A percentile compares a stretch with the other conserved stretches of the same genome.
These are phyloP conservation scores for Trametes cubensis DNA, from an alignment of 768 basidiomycete species.

Conservation along the genomic window DNA sequence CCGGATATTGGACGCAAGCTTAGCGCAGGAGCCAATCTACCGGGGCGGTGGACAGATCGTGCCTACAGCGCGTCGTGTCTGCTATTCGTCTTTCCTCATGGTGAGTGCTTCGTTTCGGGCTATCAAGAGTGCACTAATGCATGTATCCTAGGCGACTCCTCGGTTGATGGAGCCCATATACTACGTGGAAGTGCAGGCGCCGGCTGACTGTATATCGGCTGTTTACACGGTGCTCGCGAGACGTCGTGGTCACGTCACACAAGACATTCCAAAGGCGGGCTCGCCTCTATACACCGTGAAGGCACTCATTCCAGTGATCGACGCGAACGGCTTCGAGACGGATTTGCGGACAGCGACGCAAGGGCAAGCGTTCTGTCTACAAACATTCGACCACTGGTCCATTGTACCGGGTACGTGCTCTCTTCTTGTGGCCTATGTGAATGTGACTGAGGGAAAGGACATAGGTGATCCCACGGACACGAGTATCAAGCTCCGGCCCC, in stretches of 20 bases:
- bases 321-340: conserved; percentile 98
- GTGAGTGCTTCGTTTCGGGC: conserved; percentile 47
- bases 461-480: conserved; percentile 97
- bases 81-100: conserved; percentile 99
- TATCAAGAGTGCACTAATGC: conserved; percentile 3
- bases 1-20: conserved; percentile 87
- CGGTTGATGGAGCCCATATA: conserved; percentile 97
- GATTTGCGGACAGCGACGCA: conserved; percentile 97
- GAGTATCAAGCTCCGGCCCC: conserved; percentile 90
- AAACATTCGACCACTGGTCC: conserved; percentile 98
- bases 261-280: conserved; percentile 97
- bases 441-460: conserved; percentile 24
- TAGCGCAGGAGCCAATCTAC: conserved; percentile 96
- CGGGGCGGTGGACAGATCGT: conserved; percentile 98
- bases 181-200: conserved; percentile 99
- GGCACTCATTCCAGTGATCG: conserved; percentile 96
- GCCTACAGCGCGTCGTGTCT: conserved; percentile 96
- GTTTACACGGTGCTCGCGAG: conserved; percentile 99
- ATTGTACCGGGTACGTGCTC: conserved; percentile 84
- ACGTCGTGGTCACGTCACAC: conserved; percentile 97
- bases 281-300: conserved; percentile 98
- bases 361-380: conserved; percentile 98
- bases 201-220: conserved; percentile 97
- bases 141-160: conserved; percentile 74
- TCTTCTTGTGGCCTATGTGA: conserved; percentile 1